Conservation (phyloP, 192 early-diverging fungal genomes). For the Helicostylum pulchrum region DNA sequence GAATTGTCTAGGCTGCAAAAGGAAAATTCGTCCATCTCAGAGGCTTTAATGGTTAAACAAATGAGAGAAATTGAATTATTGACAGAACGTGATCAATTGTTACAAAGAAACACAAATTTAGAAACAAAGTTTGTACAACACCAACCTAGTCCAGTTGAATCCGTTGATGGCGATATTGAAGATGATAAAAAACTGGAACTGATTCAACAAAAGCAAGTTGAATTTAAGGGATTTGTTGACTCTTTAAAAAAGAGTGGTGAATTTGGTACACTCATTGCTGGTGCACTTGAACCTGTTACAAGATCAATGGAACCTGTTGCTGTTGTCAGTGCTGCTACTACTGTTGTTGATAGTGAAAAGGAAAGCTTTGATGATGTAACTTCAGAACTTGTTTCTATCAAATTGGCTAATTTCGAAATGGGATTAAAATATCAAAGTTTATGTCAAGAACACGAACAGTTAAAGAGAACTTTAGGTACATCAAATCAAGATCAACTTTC, state of each 20-base stretch:
- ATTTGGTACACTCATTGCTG: conserved; percentile 34
- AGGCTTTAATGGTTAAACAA: conserved; percentile 54
- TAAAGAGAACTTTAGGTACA: conserved; percentile 20
- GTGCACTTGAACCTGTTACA: conserved; percentile 15
- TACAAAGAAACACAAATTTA: conserved; percentile 20
- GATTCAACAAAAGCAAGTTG: conserved; percentile 15
- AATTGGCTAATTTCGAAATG: conserved; percentile 43
- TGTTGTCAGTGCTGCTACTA: conserved; percentile 4
- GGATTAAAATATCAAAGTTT: conserved; percentile 37
- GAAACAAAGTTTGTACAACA: conserved; percentile 18
- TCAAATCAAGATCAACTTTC: conserved; percentile 22
- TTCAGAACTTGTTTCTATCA: conserved; percentile 35
- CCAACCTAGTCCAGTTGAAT: conserved; percentile 12
- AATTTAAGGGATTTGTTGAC: conserved; percentile 29
- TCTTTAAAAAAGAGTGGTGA: conserved; percentile 27
- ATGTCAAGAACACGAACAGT: conserved; percentile 28
- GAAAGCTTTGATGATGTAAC: conserved; percentile 23
- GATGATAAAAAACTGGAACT: neutral
- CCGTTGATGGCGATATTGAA: conserved; percentile 8
- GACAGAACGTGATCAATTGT: conserved; percentile 51
- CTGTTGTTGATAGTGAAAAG: no score
- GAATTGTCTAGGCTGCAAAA: conserved; percentile 65
- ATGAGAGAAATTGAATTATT: conserved; percentile 47
- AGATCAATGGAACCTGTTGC: neutral
- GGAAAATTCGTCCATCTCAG: conserved; percentile 64